Conservation (phyloP, 2,329 filamentous ascomycete species). For the Sporothrix luriei region DNA sequence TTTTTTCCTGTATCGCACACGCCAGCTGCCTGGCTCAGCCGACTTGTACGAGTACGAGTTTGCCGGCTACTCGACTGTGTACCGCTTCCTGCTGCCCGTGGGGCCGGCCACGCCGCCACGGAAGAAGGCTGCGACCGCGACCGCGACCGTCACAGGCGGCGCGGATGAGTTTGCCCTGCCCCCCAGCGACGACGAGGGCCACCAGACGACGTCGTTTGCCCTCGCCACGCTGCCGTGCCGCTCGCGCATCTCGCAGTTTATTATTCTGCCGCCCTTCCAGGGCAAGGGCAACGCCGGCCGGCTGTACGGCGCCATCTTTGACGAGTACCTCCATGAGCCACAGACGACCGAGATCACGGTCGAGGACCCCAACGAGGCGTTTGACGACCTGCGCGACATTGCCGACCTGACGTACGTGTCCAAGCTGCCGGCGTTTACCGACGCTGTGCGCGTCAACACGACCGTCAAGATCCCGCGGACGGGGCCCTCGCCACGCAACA, state of each 20-base stretch:
- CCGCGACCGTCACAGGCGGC: not conserved
- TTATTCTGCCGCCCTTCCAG: conserved; percentile 88
- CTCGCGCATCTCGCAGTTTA: conserved; percentile 86
- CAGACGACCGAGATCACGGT: conserved; percentile 83
- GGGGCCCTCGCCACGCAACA: conserved; percentile 52
- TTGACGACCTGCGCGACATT: conserved; percentile 76
- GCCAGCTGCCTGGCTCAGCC: conserved; percentile 46
- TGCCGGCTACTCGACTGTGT: conserved; percentile 86
- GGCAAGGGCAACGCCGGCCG: conserved; percentile 74
- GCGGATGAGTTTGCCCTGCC: conserved; percentile 47
- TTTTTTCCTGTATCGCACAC: conserved; percentile 75
- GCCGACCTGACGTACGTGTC: conserved; percentile 70
- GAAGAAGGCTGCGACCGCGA: conserved; percentile 29
- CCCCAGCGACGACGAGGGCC: conserved; percentile 27
- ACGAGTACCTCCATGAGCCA: conserved; percentile 64
- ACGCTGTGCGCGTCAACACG: conserved; percentile 58
- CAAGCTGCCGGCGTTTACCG: conserved; percentile 57
- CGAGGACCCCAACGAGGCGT: conserved; percentile 88
- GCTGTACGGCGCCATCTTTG: conserved; percentile 80
- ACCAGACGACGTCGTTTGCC: conserved; percentile 38
- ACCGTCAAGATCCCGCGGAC: conserved; percentile 53
- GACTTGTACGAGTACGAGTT: conserved; percentile 70
- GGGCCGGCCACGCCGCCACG: conserved; percentile 51
- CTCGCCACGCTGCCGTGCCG: conserved; percentile 70
- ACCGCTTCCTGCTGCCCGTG: conserved; percentile 80